Base-by-base conservation (phyloP, 805 yeast species). In the Kazachstania africana region DNA sequence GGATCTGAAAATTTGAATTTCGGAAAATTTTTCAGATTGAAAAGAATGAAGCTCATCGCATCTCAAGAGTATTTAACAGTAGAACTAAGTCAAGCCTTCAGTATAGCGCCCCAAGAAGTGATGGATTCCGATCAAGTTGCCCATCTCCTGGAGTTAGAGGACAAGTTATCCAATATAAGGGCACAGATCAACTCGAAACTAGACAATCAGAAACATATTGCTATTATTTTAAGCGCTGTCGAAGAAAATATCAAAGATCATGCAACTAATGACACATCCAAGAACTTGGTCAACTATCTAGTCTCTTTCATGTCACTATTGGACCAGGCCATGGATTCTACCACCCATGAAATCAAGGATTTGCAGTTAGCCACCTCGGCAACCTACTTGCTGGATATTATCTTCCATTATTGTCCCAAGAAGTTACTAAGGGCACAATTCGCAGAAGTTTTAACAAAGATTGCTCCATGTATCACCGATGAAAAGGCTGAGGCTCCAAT, bases 211-310 rank as follows among this genome's bases (percentile, higher is more conserved):
- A 80, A 78, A 48, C 84, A 79, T 50, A 64, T 82, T 40, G 94
- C 95, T 6, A 59, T 83, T 17, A 76, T 88, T 35, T 65, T 91
- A 29, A 69, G 78, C 15, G 94, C 96, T 3, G 87, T 91, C 29
- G 99, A 91, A 53, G 95, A 83, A 44, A 82, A 82, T 44, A 68
- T 91, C 27, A 65, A 68, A 27, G 84, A 75, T 40, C 81, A 78
- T 43, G 50, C 48, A 8, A 35, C 37, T 3, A 55, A 56, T 37
- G 47, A 50, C 24, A 71, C 71, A 31, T 66, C 67, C 28, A 65
- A 62, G 36, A 65, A 80, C 12, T 76, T 95, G 17, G 78, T 82
- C 17, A 77, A 94, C 0, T 91, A 91, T 55, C 76, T 85, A 46
- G 75, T 87, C 12, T 81, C 95, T 0, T 78, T 88, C 40, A 59